Percentiles rank a stretch among this genome's conserved stretches.
phyloP scores from a whole-genome alignment of 768 basidiomycete genomes.

The Xerocomellus dryophilus region DNA sequence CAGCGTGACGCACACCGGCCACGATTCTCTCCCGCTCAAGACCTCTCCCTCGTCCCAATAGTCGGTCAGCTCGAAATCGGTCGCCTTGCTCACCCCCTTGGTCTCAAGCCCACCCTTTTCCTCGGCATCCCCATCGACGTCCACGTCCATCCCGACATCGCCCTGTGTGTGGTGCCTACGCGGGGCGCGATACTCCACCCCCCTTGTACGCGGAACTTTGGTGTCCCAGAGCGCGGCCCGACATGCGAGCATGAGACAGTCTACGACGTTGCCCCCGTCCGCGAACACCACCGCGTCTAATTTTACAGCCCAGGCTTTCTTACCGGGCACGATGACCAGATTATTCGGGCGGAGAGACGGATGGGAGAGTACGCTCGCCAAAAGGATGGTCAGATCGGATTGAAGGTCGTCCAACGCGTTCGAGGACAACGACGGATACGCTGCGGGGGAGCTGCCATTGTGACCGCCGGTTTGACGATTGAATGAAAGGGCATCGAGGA shows the following conservation, averaged over 20 bases:
- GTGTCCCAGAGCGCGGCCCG: conserved; percentile 81
- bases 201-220: conserved; percentile 69
- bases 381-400: conserved; percentile 61
- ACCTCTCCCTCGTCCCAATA: conserved; percentile 83
- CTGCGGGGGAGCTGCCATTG: conserved; percentile 67
- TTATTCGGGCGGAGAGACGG: conserved; percentile 63
- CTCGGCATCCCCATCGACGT: conserved; percentile 32
- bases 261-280: conserved; percentile 72
- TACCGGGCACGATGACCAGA: conserved; percentile 53
- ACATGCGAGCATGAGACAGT: conserved; percentile 76
- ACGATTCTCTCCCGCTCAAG: conserved; percentile 56
- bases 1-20: conserved; percentile 78
- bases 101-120: conserved; percentile 56
- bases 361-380: conserved; percentile 66
- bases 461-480: conserved; percentile 27
- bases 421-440: conserved; percentile 67
- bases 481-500: neutral
- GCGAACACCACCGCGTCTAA: conserved; percentile 73
- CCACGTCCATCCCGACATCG: conserved; percentile 50
- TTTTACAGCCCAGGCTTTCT: conserved; percentile 73
- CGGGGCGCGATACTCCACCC: conserved; percentile 61
- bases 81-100: conserved; percentile 44
- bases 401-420: conserved; percentile 72
- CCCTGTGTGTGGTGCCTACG: conserved; percentile 34
- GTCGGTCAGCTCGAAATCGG: conserved; percentile 85